Evolutionary conservation across 768 basidiomycete species (phyloP).

Genomic region (Lactarius akahatsu): DNA sequence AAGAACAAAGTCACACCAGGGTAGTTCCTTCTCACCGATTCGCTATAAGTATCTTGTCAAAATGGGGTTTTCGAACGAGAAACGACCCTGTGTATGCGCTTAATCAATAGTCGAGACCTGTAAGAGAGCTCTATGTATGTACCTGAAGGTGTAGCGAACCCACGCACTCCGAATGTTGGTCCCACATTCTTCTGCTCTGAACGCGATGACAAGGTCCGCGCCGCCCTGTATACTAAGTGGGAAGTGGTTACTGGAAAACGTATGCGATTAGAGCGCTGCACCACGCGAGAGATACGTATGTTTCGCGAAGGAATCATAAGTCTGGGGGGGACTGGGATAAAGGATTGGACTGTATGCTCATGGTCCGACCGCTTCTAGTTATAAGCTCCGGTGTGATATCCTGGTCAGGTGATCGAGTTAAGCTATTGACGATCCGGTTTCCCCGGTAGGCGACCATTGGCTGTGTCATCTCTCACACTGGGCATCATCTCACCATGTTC

Average conservation of each 20-base stretch:
- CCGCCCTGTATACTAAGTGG: neutral
- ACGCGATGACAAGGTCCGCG: neutral
- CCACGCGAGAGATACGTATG: conserved; percentile 9
- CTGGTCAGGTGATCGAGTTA: neutral
- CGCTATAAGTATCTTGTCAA: conserved; percentile 89
- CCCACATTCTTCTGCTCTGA: neutral
- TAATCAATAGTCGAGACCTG: neutral
- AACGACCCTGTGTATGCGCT: neutral
- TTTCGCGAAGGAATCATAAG: conserved; percentile 14
- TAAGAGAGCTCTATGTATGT: neutral
- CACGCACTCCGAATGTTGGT: conserved; percentile 1
- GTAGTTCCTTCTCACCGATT: conserved; percentile 59
- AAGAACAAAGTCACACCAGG: neutral
- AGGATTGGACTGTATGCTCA: neutral
- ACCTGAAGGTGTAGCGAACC: conserved; percentile 16
- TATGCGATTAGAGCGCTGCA: conserved; percentile 3
- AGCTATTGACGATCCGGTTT: neutral
- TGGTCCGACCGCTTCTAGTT: neutral
- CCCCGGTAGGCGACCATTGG: too few relatives aligned
- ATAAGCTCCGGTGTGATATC: neutral
- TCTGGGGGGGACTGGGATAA: neutral
- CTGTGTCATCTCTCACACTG: too few relatives aligned
- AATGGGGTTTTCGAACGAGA: conserved; percentile 50
- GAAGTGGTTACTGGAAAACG: neutral
- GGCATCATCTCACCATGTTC: too few relatives aligned